These are phyloP conservation scores for Leccinum fibrillosum DNA, from an alignment of 768 basidiomycete genomes.

Conservation along the genomic window DNA sequence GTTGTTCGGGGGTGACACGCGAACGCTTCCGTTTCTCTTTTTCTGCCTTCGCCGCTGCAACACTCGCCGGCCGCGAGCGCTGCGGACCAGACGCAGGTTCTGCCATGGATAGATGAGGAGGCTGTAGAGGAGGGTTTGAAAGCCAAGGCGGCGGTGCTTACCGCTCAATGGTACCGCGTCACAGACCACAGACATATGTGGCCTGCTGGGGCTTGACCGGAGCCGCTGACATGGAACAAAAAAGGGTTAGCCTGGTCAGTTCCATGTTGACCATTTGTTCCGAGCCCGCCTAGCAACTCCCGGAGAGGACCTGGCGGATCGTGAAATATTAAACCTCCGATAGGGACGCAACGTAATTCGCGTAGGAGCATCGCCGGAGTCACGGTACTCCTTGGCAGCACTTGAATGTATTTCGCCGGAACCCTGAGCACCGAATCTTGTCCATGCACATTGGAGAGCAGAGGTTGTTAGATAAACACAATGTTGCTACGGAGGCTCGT, in stretches of 20 bases:
- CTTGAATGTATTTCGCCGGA: too few species aligned
- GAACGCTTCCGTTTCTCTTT: slow-evolving; percentile 71
- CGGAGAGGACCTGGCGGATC: slow-evolving; percentile 21
- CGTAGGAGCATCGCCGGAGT: neutral
- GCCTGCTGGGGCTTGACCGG: slow-evolving; percentile 17
- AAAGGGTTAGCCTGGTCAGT: slow-evolving; percentile 22
- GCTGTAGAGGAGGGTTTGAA: slow-evolving; percentile 22
- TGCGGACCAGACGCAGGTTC: slow-evolving; percentile 36
- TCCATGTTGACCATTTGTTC: slow-evolving; percentile 23
- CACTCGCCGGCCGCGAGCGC: slow-evolving; percentile 32
- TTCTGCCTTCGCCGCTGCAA: slow-evolving; percentile 27
- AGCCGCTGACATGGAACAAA: slow-evolving; percentile 31
- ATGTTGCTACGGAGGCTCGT: neutral
- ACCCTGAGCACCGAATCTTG: neutral
- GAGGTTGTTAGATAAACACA: neutral
- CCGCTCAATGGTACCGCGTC: slow-evolving; percentile 18
- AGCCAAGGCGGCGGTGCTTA: slow-evolving; percentile 25
- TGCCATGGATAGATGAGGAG: slow-evolving; percentile 20
- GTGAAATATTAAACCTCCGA: slow-evolving; percentile 8
- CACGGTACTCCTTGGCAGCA: too few species aligned
- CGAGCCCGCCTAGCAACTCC: slow-evolving; percentile 32
- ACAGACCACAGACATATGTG: slow-evolving; percentile 27
- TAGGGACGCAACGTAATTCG: slow-evolving; percentile 7
- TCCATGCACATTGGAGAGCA: neutral
- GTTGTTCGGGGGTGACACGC: slow-evolving; percentile 76